Evolutionary conservation across 768 basidiomycete genomes (phyloP).

Genomic region (Daedalea quercina): DNA sequence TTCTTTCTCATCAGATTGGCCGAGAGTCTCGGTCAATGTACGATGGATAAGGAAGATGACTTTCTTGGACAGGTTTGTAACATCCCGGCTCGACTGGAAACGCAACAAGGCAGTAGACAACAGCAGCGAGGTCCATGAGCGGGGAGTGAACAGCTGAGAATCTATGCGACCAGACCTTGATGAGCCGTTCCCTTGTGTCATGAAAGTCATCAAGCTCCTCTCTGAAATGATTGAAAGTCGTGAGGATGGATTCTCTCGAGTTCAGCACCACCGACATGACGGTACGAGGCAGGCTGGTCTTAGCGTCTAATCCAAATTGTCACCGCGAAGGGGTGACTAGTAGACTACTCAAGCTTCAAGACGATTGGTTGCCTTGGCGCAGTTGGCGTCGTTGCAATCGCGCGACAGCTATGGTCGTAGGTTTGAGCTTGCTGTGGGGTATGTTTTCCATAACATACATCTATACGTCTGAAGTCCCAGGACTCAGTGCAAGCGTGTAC

Average conservation of each 20-base stretch:
- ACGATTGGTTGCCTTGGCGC: no score
- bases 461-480: no score
- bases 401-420: no score
- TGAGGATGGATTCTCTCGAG: constrained; percentile 17
- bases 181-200: constrained; percentile 84
- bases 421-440: no score
- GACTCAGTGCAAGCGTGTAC: no score
- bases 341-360: no score
- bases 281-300: constrained; percentile 1
- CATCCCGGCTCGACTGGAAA: constrained; percentile 70
- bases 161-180: constrained; percentile 52
- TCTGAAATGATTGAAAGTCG: constrained; percentile 56
- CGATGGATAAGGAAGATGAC: constrained; percentile 91
- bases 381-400: no score
- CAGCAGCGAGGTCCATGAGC: neutral
- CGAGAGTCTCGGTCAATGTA: constrained; percentile 38
- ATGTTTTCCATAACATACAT: no score
- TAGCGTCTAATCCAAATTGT: constrained; percentile 9
- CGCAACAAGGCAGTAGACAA: neutral
- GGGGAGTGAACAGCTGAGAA: neutral
- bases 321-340: no score
- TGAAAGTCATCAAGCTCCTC: constrained; percentile 75
- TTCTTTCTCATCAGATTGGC: constrained; percentile 19
- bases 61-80: constrained; percentile 89
- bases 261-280: constrained; percentile 4